Evolutionary conservation across 306 rosid species (phyloP), one percentile per base, ranked within the genome.

Genomic region (Notholithocarpus densiflorus): DNA sequence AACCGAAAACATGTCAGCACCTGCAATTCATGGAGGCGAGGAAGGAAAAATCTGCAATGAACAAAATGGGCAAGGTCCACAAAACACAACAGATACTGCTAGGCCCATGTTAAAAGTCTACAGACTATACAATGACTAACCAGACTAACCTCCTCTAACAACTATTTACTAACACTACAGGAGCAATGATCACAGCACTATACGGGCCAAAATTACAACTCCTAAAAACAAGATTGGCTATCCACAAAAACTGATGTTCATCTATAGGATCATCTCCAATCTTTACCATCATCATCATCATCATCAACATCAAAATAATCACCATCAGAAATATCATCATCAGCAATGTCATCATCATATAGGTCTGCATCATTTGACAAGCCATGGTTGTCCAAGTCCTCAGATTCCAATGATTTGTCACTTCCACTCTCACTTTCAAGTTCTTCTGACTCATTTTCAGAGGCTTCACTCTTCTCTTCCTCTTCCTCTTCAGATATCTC

Each of bases 401-500:
- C 87, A 4, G 77, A 17, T 43, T 73, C 86, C 26, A 82, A 75
- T 53, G 90, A 79, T 77, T 77, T 72, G 2, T 57, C 57, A 76
- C 51, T 77, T 6, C 62, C 78, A 2, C 72, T 56, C 18, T 34
- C 85, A 65, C 73, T 56, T 59, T 82, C 84, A 18, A 74, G 1
- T 52, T 85, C 88, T 64, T 88, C 87, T 3, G 89, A 89, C 74
- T 85, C 87, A 45, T 29, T 2, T 68, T 77, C 85, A 20, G 98
- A 91, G 61, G 37, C 78, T 87, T 84, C 85, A 45, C 56, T 82
- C 56, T 78, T 89, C 20, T 48, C 53, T 48, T 82, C 89, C 18
- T 85, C 91, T 51, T 88, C 92, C 71, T 83, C 91, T 77, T 83
- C 92, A 8, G 90, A 90, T 68, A 57, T 61, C 86, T 91, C 98